Evolutionary conservation across 495 filamentous ascomycete genomes (phyloP).

Genomic region (Amphirosellinia nigrospora): DNA sequence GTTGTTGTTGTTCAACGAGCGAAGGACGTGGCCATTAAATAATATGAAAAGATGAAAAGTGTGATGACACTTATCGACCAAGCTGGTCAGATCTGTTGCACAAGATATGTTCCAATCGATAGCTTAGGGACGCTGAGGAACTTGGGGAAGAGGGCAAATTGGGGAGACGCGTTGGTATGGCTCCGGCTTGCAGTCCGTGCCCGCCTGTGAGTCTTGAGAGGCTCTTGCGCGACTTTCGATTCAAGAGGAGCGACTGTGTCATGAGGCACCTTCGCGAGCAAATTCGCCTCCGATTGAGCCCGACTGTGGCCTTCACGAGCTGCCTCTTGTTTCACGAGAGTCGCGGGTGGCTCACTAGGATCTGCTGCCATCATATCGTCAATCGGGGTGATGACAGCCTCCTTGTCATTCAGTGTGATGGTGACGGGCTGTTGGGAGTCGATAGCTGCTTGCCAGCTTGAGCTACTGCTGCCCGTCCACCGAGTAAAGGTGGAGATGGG

Average conservation of each 20-base stretch:
- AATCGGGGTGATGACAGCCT: slow-evolving; percentile 17
- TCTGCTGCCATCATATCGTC: slow-evolving; percentile 1
- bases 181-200: slow-evolving; percentile 40
- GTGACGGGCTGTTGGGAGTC: slow-evolving; percentile 28
- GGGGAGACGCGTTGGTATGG: slow-evolving; percentile 31
- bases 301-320: slow-evolving; percentile 32
- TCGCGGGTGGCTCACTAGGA: slow-evolving; percentile 7
- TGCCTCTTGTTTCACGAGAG: slow-evolving; percentile 19
- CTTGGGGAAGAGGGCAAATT: slow-evolving; percentile 39
- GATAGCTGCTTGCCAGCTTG: slow-evolving; percentile 36
- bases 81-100: not conserved
- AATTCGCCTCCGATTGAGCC: slow-evolving; percentile 36
- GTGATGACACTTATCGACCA: not conserved
- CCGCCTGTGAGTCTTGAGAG: slow-evolving; percentile 34
- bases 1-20: not conserved
- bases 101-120: not conserved
- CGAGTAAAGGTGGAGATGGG: slow-evolving; percentile 51
- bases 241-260: slow-evolving; percentile 23
- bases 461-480: slow-evolving; percentile 50
- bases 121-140: slow-evolving; percentile 6
- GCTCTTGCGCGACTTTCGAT: slow-evolving; percentile 26
- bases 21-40: not conserved
- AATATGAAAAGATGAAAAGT: not conserved
- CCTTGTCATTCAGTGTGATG: slow-evolving; percentile 23
- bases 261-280: slow-evolving; percentile 29